Conservation (phyloP, 2,329 filamentous ascomycete genomes). For the Diaporthe eres region DNA sequence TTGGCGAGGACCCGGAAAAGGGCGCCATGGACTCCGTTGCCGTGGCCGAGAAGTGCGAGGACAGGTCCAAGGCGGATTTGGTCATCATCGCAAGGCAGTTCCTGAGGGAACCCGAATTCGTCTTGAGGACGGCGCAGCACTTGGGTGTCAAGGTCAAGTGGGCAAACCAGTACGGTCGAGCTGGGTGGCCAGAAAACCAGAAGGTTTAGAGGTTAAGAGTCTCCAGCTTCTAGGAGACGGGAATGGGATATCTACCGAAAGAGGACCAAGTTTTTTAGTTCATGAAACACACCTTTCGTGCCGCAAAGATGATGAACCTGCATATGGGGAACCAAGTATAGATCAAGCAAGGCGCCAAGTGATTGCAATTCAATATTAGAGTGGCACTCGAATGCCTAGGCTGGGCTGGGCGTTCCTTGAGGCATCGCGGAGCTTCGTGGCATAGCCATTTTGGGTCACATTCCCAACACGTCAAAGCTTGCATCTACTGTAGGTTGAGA, state of each 20-base stretch:
- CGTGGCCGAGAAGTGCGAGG: slow-evolving; percentile 55
- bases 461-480: no score
- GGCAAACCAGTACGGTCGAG: slow-evolving; percentile 75
- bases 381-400: not conserved
- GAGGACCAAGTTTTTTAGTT: not conserved
- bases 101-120: slow-evolving; percentile 85
- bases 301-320: not conserved
- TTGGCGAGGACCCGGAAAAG: slow-evolving; percentile 57
- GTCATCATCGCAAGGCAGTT: slow-evolving; percentile 82
- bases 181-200: slow-evolving; percentile 45
- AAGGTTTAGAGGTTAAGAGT: slow-evolving; percentile 30
- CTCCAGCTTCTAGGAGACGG: not conserved
- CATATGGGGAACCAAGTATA: not conserved
- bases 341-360: not conserved
- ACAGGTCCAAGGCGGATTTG: slow-evolving; percentile 72
- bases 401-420: not conserved
- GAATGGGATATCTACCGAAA: not conserved
- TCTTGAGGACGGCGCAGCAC: slow-evolving; percentile 80
- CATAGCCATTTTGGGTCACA: not conserved
- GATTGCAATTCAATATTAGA: not conserved
- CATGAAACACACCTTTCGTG: no score
- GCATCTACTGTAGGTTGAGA: no score
- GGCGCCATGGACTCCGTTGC: slow-evolving; percentile 45
- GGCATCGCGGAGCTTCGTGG: not conserved
- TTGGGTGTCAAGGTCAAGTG: slow-evolving; percentile 79